phyloP scores from a whole-genome alignment of 1,284 basidiomycete species.

The Heterobasidion occidentale region DNA sequence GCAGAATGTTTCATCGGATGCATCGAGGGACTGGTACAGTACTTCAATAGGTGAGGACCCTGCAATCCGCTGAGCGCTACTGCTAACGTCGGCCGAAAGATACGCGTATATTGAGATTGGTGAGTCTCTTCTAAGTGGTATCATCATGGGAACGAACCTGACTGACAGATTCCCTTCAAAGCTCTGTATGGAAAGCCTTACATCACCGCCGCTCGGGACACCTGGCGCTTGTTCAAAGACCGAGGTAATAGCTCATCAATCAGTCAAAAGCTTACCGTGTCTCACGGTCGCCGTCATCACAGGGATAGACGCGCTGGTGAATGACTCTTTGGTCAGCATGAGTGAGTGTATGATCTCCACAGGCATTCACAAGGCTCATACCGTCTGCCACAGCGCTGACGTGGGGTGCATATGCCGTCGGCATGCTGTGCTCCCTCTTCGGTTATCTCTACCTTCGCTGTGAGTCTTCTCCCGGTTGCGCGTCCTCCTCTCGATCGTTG shows the following conservation, averaged over 20 bases:
- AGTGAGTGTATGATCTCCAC: conserved; percentile 32
- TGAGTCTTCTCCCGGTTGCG: conserved; percentile 26
- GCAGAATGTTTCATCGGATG: conserved; percentile 77
- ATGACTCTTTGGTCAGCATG: conserved; percentile 81
- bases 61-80: conserved; percentile 2
- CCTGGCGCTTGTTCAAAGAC: conserved; percentile 82
- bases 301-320: conserved; percentile 78
- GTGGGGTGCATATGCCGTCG: conserved; percentile 76
- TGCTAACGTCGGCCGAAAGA: conserved; percentile 22
- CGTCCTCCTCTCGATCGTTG: conserved; percentile 5
- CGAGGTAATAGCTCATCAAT: conserved; percentile 40
- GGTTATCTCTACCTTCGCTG: conserved; percentile 76
- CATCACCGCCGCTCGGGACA: conserved; percentile 82
- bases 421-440: conserved; percentile 71
- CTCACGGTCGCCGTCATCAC: neutral
- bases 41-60: conserved; percentile 66
- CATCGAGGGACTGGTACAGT: conserved; percentile 65
- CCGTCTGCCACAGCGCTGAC: conserved; percentile 38
- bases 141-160: too few relatives aligned
- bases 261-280: neutral
- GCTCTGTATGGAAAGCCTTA: conserved; percentile 87
- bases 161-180: conserved; percentile 13
- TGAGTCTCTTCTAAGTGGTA: conserved; percentile 14
- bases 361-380: conserved; percentile 1
- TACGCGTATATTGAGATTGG: conserved; percentile 82